phyloP scores from a whole-genome alignment of 345 rosid species.

The Eucalyptus tenuipes region DNA sequence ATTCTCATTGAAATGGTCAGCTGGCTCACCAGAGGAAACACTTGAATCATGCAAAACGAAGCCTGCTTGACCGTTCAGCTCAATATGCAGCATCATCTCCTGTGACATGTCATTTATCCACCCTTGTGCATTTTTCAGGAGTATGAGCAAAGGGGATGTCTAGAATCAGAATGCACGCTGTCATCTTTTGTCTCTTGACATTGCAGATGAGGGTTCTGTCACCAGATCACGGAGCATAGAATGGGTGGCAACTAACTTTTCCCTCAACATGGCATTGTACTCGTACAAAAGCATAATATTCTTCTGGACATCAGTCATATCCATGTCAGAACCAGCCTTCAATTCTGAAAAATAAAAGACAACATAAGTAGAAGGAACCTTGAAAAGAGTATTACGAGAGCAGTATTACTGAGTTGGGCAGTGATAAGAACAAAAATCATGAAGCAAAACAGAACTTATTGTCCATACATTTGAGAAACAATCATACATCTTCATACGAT shows the following conservation, averaged over 20 bases:
- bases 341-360: slow-evolving; percentile 36
- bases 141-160: not conserved
- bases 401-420: not conserved
- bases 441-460: not conserved
- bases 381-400: not conserved
- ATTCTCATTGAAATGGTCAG: not conserved
- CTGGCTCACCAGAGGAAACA: not conserved
- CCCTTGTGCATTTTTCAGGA: not conserved
- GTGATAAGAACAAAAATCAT: not conserved
- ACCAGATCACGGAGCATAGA: slow-evolving; percentile 30
- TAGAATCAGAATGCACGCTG: not conserved
- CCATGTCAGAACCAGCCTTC: slow-evolving; percentile 36
- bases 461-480: not conserved
- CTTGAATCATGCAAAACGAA: not conserved
- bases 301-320: slow-evolving; percentile 49
- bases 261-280: slow-evolving; percentile 68
- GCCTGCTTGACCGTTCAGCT: not conserved
- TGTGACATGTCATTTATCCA: not conserved
- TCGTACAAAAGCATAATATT: slow-evolving; percentile 46
- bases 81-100: not conserved
- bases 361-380: not conserved
- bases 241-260: slow-evolving; percentile 47
- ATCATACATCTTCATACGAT: not conserved
- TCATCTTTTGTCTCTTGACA: slow-evolving; percentile 1
- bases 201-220: slow-evolving; percentile 9